Base-by-base conservation (phyloP, 345 rosid species). In the Garcia nutans region DNA sequence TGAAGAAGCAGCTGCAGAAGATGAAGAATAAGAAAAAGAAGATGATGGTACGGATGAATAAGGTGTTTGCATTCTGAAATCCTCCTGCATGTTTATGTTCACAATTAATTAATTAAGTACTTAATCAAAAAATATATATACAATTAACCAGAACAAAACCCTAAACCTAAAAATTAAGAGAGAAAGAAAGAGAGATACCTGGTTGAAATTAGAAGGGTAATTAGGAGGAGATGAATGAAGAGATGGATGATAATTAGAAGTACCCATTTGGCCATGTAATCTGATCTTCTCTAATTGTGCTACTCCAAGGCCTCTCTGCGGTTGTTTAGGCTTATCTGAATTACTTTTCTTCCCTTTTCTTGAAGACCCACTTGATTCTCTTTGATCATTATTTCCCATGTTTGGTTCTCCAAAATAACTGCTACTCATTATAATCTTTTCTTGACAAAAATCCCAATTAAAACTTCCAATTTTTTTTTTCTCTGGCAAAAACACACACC, bases 301-400 rank as follows among this genome's bases (percentile, higher is more conserved):
- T 10, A 96, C 99, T 6, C 99, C 99, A 16, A 93, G 97, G 19
- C 99, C 99, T 86, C 99, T 89, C 70, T 96, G 98, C 0, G 98
- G 99, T 62, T 90, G 97, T 81, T 89, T 96, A 55, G 91, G 97
- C 88, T 90, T 87, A n/a, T 90, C 91, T 79, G 95, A 80, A 69
- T 74, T 76, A 74, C 78, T 80, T 83, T 88, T 96, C 90, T 89
- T 93, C 70, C 91, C 88, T 85, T 85, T 93, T 74, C 90, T 92
- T 45, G 94, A 85, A 24, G 92, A 89, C 6, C 84, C 77, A 78
- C 88, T 83, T 65, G 31, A 28, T 28, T 86, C 82, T 70, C 85
- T 76, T 41, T 37, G 41, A 37, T 86, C 88, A 65, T 76, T 82
- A 65, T 76, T 82, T 69, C 84, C 86, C 87, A 90, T 70, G 76